Percentiles rank a stretch among this genome's conserved stretches.
phyloP scores from a whole-genome alignment of 805 yeast species.

The Zygosaccharomyces pseudorouxii region DNA sequence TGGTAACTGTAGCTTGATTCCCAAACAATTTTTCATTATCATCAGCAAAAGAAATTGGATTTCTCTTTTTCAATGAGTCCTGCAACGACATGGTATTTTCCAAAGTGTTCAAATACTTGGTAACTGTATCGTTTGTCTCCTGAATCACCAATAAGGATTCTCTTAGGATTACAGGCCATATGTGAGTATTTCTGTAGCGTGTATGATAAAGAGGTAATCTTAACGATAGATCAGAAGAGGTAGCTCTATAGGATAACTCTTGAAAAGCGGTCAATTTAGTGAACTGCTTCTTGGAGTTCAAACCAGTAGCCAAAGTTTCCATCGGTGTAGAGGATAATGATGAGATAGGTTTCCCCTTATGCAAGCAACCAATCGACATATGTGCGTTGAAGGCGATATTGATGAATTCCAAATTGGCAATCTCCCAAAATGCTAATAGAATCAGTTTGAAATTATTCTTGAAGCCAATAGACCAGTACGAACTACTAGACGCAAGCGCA shows the following conservation, averaged over 20 bases:
- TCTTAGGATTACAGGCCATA: slow-evolving; percentile 57
- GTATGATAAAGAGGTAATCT: slow-evolving; percentile 53
- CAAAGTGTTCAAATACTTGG: slow-evolving; percentile 21
- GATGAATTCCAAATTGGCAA: slow-evolving; percentile 48
- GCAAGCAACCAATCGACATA: slow-evolving; percentile 67
- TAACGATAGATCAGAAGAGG: slow-evolving; percentile 43
- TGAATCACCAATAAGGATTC: slow-evolving; percentile 56
- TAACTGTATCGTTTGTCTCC: slow-evolving; percentile 41
- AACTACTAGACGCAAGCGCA: slow-evolving; percentile 36
- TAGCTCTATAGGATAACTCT: slow-evolving; percentile 63
- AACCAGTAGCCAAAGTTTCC: slow-evolving; percentile 58
- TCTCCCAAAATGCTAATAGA: slow-evolving; percentile 36
- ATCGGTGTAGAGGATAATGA: slow-evolving; percentile 55
- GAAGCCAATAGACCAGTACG: slow-evolving; percentile 34
- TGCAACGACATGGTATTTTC: slow-evolving; percentile 18
- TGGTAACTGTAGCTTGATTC: slow-evolving; percentile 26
- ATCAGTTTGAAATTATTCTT: slow-evolving; percentile 32
- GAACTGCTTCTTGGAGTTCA: slow-evolving; percentile 47
- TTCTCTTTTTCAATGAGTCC: slow-evolving; percentile 8
- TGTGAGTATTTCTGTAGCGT: slow-evolving; percentile 40
- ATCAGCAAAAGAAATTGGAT: slow-evolving; percentile 5
- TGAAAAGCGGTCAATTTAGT: slow-evolving; percentile 67
- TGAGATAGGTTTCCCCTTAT: slow-evolving; percentile 56
- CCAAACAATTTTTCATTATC: slow-evolving; percentile 34
- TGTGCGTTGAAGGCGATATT: slow-evolving; percentile 60